Evolutionary conservation across 495 filamentous ascomycete species (phyloP).

Genomic region (Tuber umbilicatum): DNA sequence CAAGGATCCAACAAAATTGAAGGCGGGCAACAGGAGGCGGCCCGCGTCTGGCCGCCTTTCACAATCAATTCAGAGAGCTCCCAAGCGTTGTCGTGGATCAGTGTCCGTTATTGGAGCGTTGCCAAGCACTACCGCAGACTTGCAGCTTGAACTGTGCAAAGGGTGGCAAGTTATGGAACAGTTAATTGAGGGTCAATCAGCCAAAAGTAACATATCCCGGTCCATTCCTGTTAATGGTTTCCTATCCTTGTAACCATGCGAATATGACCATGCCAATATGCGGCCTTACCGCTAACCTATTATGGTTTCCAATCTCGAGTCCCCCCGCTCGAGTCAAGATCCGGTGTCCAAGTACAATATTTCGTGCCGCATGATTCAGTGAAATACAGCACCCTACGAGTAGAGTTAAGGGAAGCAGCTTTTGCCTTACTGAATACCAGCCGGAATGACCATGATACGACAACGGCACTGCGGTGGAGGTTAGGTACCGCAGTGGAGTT

Average conservation of each 20-base stretch:
- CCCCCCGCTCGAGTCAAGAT: background rate
- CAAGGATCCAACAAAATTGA: slow-evolving; percentile 1
- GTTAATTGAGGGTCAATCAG: background rate
- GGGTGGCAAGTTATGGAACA: background rate
- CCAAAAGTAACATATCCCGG: background rate
- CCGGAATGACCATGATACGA: background rate
- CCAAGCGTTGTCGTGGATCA: background rate
- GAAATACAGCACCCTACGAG: background rate
- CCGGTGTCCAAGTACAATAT: background rate
- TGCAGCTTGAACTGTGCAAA: background rate
- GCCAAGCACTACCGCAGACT: background rate
- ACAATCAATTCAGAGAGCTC: background rate
- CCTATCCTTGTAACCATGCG: background rate
- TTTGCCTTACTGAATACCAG: background rate
- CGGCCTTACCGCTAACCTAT: background rate
- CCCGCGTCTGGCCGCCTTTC: slow-evolving; percentile 1
- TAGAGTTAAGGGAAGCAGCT: background rate
- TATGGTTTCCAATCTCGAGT: background rate
- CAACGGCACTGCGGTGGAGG: background rate
- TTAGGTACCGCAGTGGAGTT: background rate
- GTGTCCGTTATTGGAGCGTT: background rate
- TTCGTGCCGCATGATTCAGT: background rate
- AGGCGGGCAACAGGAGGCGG: background rate
- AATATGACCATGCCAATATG: background rate
- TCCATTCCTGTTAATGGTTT: background rate